Base-by-base conservation (phyloP, 371 early-diverging fungal genomes). In the Funneliformis caledonium region DNA sequence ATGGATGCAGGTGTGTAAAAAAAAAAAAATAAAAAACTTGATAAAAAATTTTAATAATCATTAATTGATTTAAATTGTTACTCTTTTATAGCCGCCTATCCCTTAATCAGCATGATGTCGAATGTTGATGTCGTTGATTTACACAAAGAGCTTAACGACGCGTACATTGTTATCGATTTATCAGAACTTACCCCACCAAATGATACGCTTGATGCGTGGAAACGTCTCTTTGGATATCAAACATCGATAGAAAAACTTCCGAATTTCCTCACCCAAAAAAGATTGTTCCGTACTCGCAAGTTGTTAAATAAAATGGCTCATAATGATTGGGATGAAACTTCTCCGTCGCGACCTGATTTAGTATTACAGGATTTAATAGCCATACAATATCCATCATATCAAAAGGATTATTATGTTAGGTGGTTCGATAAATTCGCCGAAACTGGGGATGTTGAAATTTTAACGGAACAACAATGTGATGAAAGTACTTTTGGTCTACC, bases 331-430 rank as follows among this genome's bases (percentile, higher is more conserved):
- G 16, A 11, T 48, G 80, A 68, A 70, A 37, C 12, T 8, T 19
- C 72, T 43, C 7, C n/a, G 2, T 48, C 80, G n/a, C 50, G 69
- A 22, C 80, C 80, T 31, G 80, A 79, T 70, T 2, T 79, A 9
- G 69, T 37, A 14, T 19, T 79, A 79, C 56, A 50, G n/a, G 80
- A 79, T 72, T 59, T 79, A 16, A 70, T 79, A 26, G 31, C 80
- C 2, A 59, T 79, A 10, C 80, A 79, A 22, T 79, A 79, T 59
- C 80, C 80, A 70, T 19, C n/a, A 50, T 79, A 79, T 69, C 67
- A 59, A 42, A 4, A 12, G 31, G 4, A 22, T 8, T 79, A 79
- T 72, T 0, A 9, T 6, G 42, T 37, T 10, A 70, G 2, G 10
- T 79, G 80, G 80, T 56, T 79, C 4, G 14, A 70, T 48, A 45